A percentile compares a stretch with the other conserved stretches of the same genome.
Conservation (phyloP, 2,329 filamentous ascomycete species). For the Thyridium curvatum region DNA sequence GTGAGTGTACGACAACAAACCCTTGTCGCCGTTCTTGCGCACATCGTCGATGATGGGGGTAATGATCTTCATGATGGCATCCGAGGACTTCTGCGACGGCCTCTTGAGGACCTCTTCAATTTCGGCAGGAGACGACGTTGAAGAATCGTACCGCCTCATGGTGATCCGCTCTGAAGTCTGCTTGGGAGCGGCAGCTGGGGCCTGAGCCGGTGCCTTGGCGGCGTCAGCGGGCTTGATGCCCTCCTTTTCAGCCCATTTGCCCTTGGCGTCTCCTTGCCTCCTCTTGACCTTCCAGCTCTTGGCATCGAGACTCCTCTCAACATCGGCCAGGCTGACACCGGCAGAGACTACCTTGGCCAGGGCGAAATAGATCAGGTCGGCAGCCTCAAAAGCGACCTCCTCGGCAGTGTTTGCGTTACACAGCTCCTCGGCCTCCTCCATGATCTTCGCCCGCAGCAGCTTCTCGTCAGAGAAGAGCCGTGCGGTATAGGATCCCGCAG, state of each 20-base stretch:
- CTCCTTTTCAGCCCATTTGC: conserved; percentile 81
- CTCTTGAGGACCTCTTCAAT: conserved; percentile 74
- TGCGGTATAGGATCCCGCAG: conserved; percentile 87
- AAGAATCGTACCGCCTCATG: conserved; percentile 74
- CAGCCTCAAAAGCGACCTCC: conserved; percentile 88
- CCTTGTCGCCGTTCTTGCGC: conserved; percentile 75
- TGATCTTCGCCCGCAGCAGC: conserved; percentile 88
- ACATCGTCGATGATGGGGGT: conserved; percentile 88
- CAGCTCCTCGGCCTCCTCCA: conserved; percentile 95
- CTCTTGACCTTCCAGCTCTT: conserved; percentile 96
- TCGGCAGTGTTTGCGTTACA: conserved; percentile 78
- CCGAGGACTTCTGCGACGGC: conserved; percentile 91
- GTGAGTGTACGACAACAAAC: conserved; percentile 87
- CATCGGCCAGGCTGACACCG: conserved; percentile 79
- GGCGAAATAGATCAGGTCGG: conserved; percentile 93
- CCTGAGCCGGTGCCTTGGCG: conserved; percentile 23
- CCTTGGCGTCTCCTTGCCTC: conserved; percentile 89
- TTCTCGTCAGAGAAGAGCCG: conserved; percentile 88
- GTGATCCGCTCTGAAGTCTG: conserved; percentile 51
- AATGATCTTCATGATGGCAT: conserved; percentile 86
- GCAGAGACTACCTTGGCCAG: conserved; percentile 81
- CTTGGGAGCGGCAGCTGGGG: conserved; percentile 32
- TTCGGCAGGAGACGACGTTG: conserved; percentile 54
- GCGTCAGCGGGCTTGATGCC: conserved; percentile 47
- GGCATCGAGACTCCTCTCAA: conserved; percentile 85